Evolutionary conservation across 345 rosid genomes (phyloP).

Genomic region (Gossypium anomalum): DNA sequence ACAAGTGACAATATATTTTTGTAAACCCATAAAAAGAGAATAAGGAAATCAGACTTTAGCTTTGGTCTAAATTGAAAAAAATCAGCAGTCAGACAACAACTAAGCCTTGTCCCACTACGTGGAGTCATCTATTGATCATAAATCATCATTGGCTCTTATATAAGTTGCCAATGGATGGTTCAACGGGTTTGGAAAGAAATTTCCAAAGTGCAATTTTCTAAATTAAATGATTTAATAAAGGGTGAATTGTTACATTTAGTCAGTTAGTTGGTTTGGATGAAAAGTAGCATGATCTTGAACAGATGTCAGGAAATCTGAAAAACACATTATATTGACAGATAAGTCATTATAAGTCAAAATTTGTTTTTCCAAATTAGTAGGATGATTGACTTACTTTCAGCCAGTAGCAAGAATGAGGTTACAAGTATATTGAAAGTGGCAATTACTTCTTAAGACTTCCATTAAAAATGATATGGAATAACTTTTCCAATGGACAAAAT

Average conservation of each 20-base stretch:
- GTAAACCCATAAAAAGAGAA: background rate
- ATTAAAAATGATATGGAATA: background rate
- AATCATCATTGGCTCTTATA: background rate
- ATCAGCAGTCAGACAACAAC: background rate
- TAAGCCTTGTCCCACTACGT: background rate
- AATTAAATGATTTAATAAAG: constrained; percentile 1
- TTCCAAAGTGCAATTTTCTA: background rate
- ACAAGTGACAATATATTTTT: background rate
- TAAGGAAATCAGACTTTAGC: background rate
- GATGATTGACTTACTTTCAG: background rate
- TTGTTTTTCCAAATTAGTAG: background rate
- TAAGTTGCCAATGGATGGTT: background rate
- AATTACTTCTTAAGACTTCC: constrained; percentile 5
- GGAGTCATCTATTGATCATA: constrained; percentile 9
- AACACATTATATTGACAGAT: background rate
- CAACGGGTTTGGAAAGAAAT: constrained; percentile 3
- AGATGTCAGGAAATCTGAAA: constrained; percentile 14
- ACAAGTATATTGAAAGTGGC: background rate
- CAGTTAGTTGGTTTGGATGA: constrained; percentile 4
- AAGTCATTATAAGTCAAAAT: background rate
- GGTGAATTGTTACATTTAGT: constrained; percentile 9
- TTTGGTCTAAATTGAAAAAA: background rate
- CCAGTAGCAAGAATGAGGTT: background rate
- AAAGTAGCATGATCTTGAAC: constrained; percentile 6
- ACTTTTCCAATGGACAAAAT: background rate